Conservation (phyloP, 2,329 filamentous ascomycete species). For the Botrytis hyacinthi region DNA sequence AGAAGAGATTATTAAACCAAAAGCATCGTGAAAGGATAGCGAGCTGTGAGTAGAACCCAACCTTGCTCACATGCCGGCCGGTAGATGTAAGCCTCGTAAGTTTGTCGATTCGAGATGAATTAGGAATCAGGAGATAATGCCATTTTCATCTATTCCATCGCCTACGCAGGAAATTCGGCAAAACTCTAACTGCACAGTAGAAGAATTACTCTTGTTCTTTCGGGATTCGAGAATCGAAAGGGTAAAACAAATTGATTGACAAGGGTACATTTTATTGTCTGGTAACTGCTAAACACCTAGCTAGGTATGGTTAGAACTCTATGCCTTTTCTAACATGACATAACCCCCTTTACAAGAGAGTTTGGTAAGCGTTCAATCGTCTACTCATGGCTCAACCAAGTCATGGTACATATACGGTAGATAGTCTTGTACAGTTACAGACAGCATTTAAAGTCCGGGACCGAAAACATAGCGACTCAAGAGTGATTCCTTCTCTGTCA, state of each 20-base stretch:
- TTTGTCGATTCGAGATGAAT: conserved; percentile 10
- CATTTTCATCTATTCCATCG: conserved; percentile 9
- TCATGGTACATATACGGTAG: not conserved
- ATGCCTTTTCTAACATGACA: not conserved
- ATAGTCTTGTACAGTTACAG: not conserved
- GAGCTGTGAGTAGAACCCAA: conserved; percentile 5
- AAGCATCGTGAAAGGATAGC: not conserved
- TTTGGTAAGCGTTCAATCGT: not conserved
- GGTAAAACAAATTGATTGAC: not conserved
- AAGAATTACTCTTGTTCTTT: not conserved
- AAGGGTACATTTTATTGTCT: not conserved
- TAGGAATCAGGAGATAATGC: conserved; percentile 20
- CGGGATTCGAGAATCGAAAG: not conserved
- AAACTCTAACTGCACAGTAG: not conserved
- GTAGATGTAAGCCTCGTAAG: conserved; percentile 16
- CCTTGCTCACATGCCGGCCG: conserved; percentile 18
- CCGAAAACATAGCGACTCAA: not conserved
- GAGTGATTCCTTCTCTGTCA: not conserved
- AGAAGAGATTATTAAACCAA: not conserved
- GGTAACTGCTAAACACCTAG: not conserved
- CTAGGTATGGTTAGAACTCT: not conserved
- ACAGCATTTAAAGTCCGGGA: not conserved
- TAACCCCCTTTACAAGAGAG: conserved; percentile 7
- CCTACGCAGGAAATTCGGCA: conserved; percentile 23
- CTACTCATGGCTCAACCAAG: not conserved